These are phyloP conservation scores for Yamadazyma sp. DNA, from an alignment of 1,139 yeast genomes.

Conservation along the genomic window DNA sequence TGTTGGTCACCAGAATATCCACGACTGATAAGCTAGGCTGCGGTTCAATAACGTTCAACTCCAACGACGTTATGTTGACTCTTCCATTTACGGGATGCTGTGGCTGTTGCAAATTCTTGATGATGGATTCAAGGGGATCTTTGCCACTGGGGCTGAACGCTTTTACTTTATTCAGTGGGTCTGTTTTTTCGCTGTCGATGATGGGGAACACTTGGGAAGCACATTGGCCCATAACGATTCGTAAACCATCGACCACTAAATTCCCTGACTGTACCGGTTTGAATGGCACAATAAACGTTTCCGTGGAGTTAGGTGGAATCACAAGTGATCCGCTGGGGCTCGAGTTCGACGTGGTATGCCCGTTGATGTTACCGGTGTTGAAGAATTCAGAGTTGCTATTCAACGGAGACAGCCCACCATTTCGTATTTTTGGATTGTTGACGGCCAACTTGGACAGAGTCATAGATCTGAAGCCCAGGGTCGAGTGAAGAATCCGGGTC, in stretches of 20 bases:
- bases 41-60: constrained; percentile 52
- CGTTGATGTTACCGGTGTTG: constrained; percentile 2
- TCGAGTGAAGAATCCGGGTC: not conserved
- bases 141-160: constrained; percentile 1
- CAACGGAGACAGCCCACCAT: constrained; percentile 5
- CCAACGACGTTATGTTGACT: constrained; percentile 19
- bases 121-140: constrained; percentile 18
- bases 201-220: constrained; percentile 31
- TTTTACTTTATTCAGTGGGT: constrained; percentile 1
- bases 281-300: constrained; percentile 36
- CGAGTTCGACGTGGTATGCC: constrained; percentile 2
- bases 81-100: constrained; percentile 20
- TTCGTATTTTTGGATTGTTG: constrained; percentile 14
- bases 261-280: constrained; percentile 34
- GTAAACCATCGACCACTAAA: constrained; percentile 31
- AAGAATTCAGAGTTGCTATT: constrained; percentile 1
- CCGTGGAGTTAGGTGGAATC: constrained; percentile 31
- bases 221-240: constrained; percentile 30
- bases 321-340: constrained; percentile 10
- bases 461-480: constrained; percentile 4
- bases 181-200: constrained; percentile 24
- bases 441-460: constrained; percentile 10
- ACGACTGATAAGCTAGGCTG: constrained; percentile 65
- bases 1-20: constrained; percentile 56
- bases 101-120: constrained; percentile 19